phyloP scores from a whole-genome alignment of 2,329 filamentous ascomycete species.

The Arthrobotrys pseudoclavata region DNA sequence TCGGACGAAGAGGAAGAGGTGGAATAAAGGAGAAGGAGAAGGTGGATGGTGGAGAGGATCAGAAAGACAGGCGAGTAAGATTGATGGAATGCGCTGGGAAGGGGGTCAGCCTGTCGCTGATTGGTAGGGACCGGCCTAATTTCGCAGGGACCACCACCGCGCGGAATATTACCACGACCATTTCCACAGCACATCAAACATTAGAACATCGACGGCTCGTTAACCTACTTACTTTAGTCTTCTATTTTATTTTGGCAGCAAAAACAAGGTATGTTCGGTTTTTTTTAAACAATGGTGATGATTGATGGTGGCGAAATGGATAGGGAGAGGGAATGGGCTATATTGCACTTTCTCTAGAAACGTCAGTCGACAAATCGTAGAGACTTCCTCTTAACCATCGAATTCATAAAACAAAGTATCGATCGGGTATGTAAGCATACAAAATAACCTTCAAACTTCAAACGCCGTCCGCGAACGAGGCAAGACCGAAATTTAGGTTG shows the following conservation, averaged over 20 bases:
- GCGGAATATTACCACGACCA: conserved; percentile 32
- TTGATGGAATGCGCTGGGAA: conserved; percentile 28
- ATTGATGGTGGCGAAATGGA: background rate
- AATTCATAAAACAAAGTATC: too few species aligned
- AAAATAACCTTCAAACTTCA: conserved; percentile 24
- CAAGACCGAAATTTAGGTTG: background rate
- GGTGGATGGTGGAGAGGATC: conserved; percentile 18
- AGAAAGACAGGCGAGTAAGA: conserved; percentile 22
- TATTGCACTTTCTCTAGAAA: background rate
- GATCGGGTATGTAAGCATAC: background rate
- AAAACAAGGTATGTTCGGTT: too few species aligned
- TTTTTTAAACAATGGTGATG: background rate
- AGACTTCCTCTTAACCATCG: too few species aligned
- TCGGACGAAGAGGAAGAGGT: background rate
- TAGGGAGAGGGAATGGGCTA: background rate
- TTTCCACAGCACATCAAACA: background rate
- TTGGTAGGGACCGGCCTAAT: conserved; percentile 29
- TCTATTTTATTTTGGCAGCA: too few species aligned
- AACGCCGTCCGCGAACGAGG: conserved; percentile 38
- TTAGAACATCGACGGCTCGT: too few species aligned
- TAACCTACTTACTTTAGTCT: background rate
- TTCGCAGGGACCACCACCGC: conserved; percentile 50
- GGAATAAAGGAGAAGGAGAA: conserved; percentile 8
- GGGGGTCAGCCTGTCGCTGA: conserved; percentile 16
- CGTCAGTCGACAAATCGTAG: too few species aligned